phyloP scores from a whole-genome alignment of 352 stramenopile species.

The Pythium aphanidermatum region DNA sequence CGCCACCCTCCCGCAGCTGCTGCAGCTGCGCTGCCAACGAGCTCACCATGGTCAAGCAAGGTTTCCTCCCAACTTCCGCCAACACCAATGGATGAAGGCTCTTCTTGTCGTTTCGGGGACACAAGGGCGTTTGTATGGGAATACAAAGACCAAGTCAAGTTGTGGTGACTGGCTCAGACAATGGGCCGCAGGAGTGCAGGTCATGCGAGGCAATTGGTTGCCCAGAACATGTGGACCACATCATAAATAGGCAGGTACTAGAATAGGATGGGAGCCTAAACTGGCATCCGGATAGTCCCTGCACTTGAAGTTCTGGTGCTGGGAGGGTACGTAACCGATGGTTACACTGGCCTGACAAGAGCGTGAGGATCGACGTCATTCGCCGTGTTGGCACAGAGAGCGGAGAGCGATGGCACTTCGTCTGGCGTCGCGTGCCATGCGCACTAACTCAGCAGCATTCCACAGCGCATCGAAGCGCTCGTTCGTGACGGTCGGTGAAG shows the following conservation, averaged over 20 bases:
- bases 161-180: constrained; percentile 26
- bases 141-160: constrained; percentile 20
- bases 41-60: constrained; percentile 56
- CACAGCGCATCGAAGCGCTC: constrained; percentile 15
- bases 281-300: background rate
- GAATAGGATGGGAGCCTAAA: no score
- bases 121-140: constrained; percentile 17
- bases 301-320: constrained; percentile 21
- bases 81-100: constrained; percentile 19
- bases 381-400: background rate
- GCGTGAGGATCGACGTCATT: constrained; percentile 1
- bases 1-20: constrained; percentile 67
- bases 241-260: no score
- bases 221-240: constrained; percentile 19
- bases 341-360: constrained; percentile 7
- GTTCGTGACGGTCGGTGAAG: constrained; percentile 21
- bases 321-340: constrained; percentile 4
- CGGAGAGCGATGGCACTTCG: constrained; percentile 11
- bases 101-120: constrained; percentile 25
- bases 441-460: constrained; percentile 2
- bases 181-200: no score
- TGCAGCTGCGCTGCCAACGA: constrained; percentile 75
- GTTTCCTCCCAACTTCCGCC: no score
- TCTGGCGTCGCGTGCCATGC: background rate
- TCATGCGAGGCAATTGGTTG: no score